A percentile compares a stretch with the other conserved stretches of the same genome.
Evolutionary conservation across 108 stramenopile species (phyloP).

Genomic region (Cylindrotheca fusiformis): DNA sequence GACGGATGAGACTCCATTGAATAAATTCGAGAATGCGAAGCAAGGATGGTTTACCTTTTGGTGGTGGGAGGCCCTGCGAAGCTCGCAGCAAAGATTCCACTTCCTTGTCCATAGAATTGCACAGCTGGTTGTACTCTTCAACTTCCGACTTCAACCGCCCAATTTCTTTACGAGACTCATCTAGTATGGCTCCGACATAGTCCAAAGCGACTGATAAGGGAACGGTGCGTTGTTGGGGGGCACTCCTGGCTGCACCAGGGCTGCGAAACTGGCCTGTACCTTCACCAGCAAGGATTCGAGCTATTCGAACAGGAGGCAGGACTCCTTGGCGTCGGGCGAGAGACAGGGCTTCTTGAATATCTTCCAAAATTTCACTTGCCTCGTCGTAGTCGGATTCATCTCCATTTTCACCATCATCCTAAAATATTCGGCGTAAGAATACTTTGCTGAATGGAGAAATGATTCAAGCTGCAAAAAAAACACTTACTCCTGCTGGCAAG

Average conservation of each 20-base stretch:
- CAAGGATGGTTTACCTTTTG: conserved; percentile 13
- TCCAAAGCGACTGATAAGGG: conserved; percentile 81
- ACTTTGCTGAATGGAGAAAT: too few species aligned
- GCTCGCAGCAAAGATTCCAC: conserved; percentile 55
- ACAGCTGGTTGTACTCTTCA: conserved; percentile 74
- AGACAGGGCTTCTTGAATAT: conserved; percentile 78
- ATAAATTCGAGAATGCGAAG: conserved; percentile 6
- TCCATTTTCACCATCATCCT: conserved; percentile 35
- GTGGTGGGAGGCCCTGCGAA: conserved; percentile 6
- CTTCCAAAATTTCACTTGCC: conserved; percentile 61
- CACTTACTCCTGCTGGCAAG: conserved; percentile 22
- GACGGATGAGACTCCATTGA: too few species aligned
- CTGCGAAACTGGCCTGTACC: conserved; percentile 68
- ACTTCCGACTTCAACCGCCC: conserved; percentile 60
- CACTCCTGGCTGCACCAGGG: conserved; percentile 4
- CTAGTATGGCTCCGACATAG: conserved; percentile 75
- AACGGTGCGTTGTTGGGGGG: conserved; percentile 35
- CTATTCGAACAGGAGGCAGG: conserved; percentile 74
- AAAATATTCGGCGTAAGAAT: too few species aligned
- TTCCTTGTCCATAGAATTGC: conserved; percentile 77
- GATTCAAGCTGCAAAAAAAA: too few species aligned
- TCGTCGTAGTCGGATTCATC: conserved; percentile 55
- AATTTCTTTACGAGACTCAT: conserved; percentile 70
- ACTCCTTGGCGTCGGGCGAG: conserved; percentile 63
- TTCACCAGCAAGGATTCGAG: conserved; percentile 82